Percentiles rank a stretch among this genome's conserved stretches.
These are phyloP conservation scores for Trichoderma virens DNA, from an alignment of 495 filamentous ascomycete genomes.

Conservation along the genomic window DNA sequence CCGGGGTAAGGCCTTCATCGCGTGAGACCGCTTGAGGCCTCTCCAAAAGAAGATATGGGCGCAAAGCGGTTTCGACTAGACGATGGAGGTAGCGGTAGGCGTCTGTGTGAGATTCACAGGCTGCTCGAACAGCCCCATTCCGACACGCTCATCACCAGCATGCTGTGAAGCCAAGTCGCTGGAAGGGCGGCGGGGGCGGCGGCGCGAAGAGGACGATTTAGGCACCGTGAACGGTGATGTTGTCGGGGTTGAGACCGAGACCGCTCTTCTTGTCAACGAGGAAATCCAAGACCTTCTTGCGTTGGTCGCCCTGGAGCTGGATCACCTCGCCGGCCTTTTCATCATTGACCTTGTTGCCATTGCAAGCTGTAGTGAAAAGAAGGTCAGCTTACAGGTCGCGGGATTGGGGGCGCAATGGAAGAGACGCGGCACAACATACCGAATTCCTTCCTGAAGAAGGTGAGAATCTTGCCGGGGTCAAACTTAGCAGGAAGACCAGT, in stretches of 20 bases:
- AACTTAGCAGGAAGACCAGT: slow-evolving; percentile 97
- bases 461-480: slow-evolving; percentile 98
- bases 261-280: slow-evolving; percentile 91
- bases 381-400: slow-evolving; percentile 8
- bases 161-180: slow-evolving; percentile 9
- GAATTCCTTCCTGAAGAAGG: slow-evolving; percentile 99
- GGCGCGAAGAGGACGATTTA: slow-evolving; percentile 34
- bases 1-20: not conserved
- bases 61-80: not conserved
- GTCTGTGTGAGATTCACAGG: not conserved
- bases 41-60: not conserved
- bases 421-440: no score
- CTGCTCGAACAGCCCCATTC: slow-evolving; percentile 6
- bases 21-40: not conserved
- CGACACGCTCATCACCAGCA: slow-evolving; percentile 10
- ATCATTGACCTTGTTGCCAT: slow-evolving; percentile 99
- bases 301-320: slow-evolving; percentile 97
- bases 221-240: slow-evolving; percentile 92
- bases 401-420: no score
- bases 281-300: slow-evolving; percentile 97
- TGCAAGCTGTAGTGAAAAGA: slow-evolving; percentile 64
- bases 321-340: slow-evolving; percentile 99
- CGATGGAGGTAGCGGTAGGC: not conserved
- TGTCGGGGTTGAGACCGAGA: slow-evolving; percentile 85
- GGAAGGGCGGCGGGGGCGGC: slow-evolving; percentile 5